Evolutionary conservation across 306 rosid genomes (phyloP).

Genomic region (Herpetospermum pedunculosum): DNA sequence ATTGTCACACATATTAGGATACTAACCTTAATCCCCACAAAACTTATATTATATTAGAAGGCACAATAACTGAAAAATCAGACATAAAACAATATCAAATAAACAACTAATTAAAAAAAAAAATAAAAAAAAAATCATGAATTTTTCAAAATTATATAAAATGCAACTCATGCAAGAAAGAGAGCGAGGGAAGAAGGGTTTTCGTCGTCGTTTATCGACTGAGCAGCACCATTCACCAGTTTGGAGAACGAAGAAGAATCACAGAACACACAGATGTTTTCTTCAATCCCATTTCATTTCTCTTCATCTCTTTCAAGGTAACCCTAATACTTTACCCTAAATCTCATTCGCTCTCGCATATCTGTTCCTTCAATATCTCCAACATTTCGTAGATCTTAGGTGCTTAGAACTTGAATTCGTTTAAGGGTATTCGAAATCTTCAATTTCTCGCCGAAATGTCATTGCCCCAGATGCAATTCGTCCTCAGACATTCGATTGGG

Average conservation of each 20-base stretch:
- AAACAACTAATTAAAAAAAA: too few species aligned
- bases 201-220: slow-evolving; percentile 13
- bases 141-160: slow-evolving; percentile 8
- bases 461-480: not conserved
- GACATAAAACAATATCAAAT: too few species aligned
- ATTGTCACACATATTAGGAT: too few species aligned
- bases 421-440: not conserved
- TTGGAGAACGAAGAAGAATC: not conserved
- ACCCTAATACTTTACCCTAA: slow-evolving; percentile 7
- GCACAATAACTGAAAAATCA: too few species aligned
- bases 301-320: slow-evolving; percentile 10
- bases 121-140: not conserved
- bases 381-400: slow-evolving; percentile 4
- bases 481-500: not conserved
- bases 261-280: not conserved
- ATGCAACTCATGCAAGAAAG: slow-evolving; percentile 6
- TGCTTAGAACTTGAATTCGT: not conserved
- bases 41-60: too few species aligned
- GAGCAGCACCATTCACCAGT: slow-evolving; percentile 1
- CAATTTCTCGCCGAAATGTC: not conserved
- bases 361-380: not conserved
- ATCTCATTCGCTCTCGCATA: not conserved
- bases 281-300: not conserved
- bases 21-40: too few species aligned
- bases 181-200: slow-evolving; percentile 12